Conservation (phyloP, 78 protist genomes). For the Cyanophora paradoxa region DNA sequence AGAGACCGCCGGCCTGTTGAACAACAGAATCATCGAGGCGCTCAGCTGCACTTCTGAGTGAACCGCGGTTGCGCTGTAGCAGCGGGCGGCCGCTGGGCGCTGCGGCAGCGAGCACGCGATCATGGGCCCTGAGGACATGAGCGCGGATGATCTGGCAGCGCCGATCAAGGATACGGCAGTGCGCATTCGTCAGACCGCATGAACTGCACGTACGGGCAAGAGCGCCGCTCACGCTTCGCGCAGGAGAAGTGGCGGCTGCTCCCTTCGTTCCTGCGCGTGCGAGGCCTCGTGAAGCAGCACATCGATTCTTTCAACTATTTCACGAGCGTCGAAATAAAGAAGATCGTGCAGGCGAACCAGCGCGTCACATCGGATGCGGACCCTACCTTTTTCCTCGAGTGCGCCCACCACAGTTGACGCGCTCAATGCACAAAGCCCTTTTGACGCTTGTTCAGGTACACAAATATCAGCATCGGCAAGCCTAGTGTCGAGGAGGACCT, state of each 20-base stretch:
- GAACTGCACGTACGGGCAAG: too few relatives aligned
- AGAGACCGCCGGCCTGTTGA: too few relatives aligned
- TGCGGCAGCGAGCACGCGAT: too few relatives aligned
- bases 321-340: conserved; percentile 49
- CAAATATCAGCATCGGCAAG: conserved; percentile 35
- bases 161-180: too few relatives aligned
- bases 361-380: conserved; percentile 66
- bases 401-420: background rate
- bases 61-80: too few relatives aligned
- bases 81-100: too few relatives aligned
- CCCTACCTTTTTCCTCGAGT: conserved; percentile 61
- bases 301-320: conserved; percentile 93
- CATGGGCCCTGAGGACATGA: too few relatives aligned
- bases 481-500: conserved; percentile 4
- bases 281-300: conserved; percentile 93
- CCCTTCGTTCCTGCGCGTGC: conserved; percentile 87
- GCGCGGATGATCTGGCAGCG: too few relatives aligned
- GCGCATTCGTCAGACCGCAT: too few relatives aligned
- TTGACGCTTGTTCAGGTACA: conserved; percentile 34
- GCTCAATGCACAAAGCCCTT: background rate
- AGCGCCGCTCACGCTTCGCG: too few relatives aligned
- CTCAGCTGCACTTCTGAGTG: too few relatives aligned
- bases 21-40: too few relatives aligned
- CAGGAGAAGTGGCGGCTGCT: conserved; percentile 95
- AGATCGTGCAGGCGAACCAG: conserved; percentile 74